These are phyloP conservation scores for Penicillium paradoxum DNA, from an alignment of 495 filamentous ascomycete genomes.

Conservation along the genomic window DNA sequence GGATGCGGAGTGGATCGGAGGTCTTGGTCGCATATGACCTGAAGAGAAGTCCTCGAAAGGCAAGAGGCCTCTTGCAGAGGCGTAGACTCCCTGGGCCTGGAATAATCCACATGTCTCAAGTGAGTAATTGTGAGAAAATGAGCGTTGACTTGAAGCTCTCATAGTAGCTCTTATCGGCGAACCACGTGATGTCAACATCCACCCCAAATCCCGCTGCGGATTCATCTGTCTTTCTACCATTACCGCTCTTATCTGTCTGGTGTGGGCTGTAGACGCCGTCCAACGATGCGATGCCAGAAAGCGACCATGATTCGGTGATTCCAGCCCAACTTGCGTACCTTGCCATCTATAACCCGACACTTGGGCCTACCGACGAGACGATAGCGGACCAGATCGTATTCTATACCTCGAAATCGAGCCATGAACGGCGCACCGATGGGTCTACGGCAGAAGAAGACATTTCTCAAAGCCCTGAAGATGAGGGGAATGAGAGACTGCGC, in stretches of 20 bases:
- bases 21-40: slow-evolving; percentile 31
- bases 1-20: slow-evolving; percentile 70
- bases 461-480: slow-evolving; percentile 54
- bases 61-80: slow-evolving; percentile 13
- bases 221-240: not conserved
- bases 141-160: slow-evolving; percentile 11
- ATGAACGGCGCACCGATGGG: slow-evolving; percentile 31
- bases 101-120: slow-evolving; percentile 4
- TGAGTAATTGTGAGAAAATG: not conserved
- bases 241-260: not conserved
- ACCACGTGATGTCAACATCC: slow-evolving; percentile 41
- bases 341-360: slow-evolving; percentile 87
- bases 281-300: slow-evolving; percentile 40
- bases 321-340: slow-evolving; percentile 86
- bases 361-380: slow-evolving; percentile 85
- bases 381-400: slow-evolving; percentile 88
- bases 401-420: slow-evolving; percentile 55
- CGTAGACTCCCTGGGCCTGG: slow-evolving; percentile 7
- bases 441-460: slow-evolving; percentile 45
- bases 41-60: slow-evolving; percentile 7
- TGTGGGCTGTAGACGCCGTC: not conserved
- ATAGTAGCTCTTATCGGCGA: slow-evolving; percentile 24
- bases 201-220: not conserved
- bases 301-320: slow-evolving; percentile 41
- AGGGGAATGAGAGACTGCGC: slow-evolving; percentile 75